Evolutionary conservation across 805 yeast species (phyloP), one percentile per base, ranked within the genome.

Genomic region (Candida maesae): DNA sequence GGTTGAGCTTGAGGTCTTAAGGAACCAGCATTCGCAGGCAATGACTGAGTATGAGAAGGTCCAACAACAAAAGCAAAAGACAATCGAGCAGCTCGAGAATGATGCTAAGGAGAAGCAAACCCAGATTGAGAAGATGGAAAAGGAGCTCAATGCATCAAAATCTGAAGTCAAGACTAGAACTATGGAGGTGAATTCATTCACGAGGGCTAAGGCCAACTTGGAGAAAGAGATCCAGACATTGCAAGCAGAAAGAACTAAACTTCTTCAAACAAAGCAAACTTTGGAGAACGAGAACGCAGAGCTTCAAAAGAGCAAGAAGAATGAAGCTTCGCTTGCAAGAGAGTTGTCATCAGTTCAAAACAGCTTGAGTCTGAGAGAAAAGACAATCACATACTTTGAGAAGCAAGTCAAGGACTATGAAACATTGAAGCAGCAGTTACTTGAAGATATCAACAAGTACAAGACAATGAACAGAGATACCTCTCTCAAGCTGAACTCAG

Each of bases 381-480:
- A 66, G 41, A 65, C 68, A 1, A 60, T 67, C 11, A 48, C 41
- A 4, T 65, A 65, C 44, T 49, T 68, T 30, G 72, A 67, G 41
- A 64, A 67, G 35, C 71, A 67, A 46, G 63, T 68, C 5, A 67
- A 64, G 44, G 70, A 66, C 14, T 64, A 59, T 45, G 58, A 47
- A 52, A 51, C 30, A 39, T 43, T 45, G 45, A 62, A 59, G 33
- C 41, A 51, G 13, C 53, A 50, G 33, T 26, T 54, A 9, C 33
- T 48, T 18, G 58, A 54, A 17, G 59, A 56, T 21, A 35, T 50
- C 33, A 50, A 50, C 28, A 54, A 50, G 36, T 36, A 45, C 21
- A 58, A 49, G 33, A 52, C 53, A 4, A 44, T 58, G 1, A 49
- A 53, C 3, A 59, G 59, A 29, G 61, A 56, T 12, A 34, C 58